phyloP scores from a whole-genome alignment of 768 basidiomycete species.

The Nidularia sp. region DNA sequence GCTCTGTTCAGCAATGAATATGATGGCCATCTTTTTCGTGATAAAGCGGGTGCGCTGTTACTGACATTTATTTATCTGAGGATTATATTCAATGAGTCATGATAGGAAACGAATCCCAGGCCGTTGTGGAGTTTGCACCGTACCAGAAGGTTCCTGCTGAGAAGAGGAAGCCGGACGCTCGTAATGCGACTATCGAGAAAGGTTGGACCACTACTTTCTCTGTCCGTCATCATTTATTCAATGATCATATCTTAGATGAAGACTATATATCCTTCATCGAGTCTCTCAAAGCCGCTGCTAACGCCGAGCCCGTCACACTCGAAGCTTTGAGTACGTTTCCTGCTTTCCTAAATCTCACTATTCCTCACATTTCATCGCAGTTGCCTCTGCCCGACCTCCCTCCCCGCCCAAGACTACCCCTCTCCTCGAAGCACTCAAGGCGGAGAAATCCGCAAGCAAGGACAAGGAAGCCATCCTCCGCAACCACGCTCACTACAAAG shows the following conservation, averaged over 20 bases:
- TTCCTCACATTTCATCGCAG: conserved; percentile 25
- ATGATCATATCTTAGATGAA: conserved; percentile 48
- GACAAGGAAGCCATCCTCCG: conserved; percentile 72
- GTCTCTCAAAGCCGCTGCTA: conserved; percentile 50
- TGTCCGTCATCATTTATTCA: background rate
- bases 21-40: conserved; percentile 88
- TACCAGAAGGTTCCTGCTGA: conserved; percentile 81
- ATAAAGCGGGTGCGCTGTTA: conserved; percentile 73
- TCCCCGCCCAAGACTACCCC: conserved; percentile 80
- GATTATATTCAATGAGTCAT: background rate
- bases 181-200: conserved; percentile 87
- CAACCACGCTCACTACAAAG: conserved; percentile 72
- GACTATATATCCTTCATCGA: conserved; percentile 82
- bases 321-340: conserved; percentile 55
- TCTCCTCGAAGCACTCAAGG: conserved; percentile 88
- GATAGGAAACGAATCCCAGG: conserved; percentile 81
- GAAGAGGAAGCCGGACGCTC: conserved; percentile 71
- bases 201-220: conserved; percentile 36
- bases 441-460: conserved; percentile 68
- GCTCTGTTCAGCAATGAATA: conserved; percentile 77
- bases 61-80: background rate
- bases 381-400: conserved; percentile 58
- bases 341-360: background rate
- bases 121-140: conserved; percentile 91
- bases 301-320: conserved; percentile 54